Conservation (phyloP, 345 rosid genomes). For the Eucalyptus curtisii region DNA sequence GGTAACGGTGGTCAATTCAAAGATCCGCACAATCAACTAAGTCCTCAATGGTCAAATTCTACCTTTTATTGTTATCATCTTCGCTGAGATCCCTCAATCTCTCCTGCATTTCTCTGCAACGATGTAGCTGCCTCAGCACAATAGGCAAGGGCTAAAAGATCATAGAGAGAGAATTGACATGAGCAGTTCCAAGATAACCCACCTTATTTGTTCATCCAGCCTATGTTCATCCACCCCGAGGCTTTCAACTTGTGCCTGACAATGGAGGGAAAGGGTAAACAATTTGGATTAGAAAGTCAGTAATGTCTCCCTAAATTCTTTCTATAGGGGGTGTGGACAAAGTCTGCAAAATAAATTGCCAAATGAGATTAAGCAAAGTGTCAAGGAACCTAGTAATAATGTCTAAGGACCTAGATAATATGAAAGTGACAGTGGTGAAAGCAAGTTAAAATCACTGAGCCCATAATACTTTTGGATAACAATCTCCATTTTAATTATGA, state of each 20-base stretch:
- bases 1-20: neutral
- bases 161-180: neutral
- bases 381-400: neutral
- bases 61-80: conserved; percentile 83
- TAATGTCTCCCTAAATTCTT: neutral
- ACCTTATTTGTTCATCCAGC: conserved; percentile 63
- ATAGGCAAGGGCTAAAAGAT: neutral
- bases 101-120: conserved; percentile 82
- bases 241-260: conserved; percentile 74
- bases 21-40: neutral
- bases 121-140: conserved; percentile 10
- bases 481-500: neutral
- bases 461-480: neutral
- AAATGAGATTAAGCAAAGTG: neutral
- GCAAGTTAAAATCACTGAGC: neutral
- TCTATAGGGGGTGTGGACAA: neutral
- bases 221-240: conserved; percentile 54
- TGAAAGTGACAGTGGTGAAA: neutral
- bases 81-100: conserved; percentile 76
- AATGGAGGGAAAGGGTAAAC: neutral
- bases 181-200: neutral
- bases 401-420: neutral
- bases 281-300: neutral
- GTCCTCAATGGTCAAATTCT: conserved; percentile 1
- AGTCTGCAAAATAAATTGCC: neutral